Conservation (phyloP, 345 rosid species). For the Lepidium africanum region DNA sequence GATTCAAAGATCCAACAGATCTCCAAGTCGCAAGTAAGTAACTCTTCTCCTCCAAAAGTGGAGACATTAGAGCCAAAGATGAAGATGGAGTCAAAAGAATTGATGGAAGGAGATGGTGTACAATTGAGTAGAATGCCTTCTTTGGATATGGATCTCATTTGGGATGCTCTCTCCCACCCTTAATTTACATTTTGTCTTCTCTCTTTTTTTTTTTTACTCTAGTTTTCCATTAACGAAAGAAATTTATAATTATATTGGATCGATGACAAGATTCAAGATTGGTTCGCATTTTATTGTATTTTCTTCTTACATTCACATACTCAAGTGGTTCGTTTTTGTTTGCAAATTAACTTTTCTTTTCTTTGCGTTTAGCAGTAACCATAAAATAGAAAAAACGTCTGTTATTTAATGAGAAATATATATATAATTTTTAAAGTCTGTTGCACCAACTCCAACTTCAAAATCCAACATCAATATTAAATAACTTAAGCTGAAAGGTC, state of each 20-base stretch:
- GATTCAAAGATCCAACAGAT: conserved; percentile 29
- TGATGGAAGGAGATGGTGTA: conserved; percentile 47
- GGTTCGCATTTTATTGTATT: conserved; percentile 3
- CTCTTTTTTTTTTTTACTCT: no score
- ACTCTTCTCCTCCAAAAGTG: conserved; percentile 13
- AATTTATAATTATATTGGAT: background rate
- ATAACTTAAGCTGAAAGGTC: background rate
- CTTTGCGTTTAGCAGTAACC: conserved; percentile 16
- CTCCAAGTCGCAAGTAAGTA: conserved; percentile 14
- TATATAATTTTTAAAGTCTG: background rate
- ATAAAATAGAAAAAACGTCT: conserved; percentile 7
- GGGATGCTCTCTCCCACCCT: conserved; percentile 68
- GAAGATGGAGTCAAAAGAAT: conserved; percentile 36
- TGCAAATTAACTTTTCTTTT: conserved; percentile 10
- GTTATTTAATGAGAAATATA: background rate
- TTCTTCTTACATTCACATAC: background rate
- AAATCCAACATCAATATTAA: background rate
- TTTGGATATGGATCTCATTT: conserved; percentile 89
- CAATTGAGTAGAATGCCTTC: conserved; percentile 97
- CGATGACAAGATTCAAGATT: conserved; percentile 13
- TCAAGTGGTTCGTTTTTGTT: conserved; percentile 10
- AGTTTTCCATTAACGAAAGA: background rate
- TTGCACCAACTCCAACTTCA: conserved; percentile 29
- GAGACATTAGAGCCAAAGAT: conserved; percentile 15
- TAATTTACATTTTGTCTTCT: no score